Percentiles rank a stretch among this genome's conserved stretches.
These are phyloP conservation scores for Rhododendron vialii DNA, from an alignment of 148 eudicot species.

Conservation along the genomic window DNA sequence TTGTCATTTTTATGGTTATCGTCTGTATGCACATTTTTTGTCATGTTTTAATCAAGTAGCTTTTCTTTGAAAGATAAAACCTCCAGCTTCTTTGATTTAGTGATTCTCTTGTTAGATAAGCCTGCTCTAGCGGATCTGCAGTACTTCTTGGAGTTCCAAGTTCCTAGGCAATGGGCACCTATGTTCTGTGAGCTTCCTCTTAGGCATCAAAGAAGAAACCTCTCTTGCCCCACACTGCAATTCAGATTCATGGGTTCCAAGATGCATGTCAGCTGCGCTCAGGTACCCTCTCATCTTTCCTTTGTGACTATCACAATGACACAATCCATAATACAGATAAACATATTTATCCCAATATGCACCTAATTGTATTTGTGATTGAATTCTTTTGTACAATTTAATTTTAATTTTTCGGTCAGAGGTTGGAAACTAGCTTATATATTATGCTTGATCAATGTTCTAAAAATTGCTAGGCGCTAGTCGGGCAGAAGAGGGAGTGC, in stretches of 20 bases:
- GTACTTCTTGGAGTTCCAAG: slow-evolving; percentile 92
- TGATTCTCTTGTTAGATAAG: slow-evolving; percentile 50
- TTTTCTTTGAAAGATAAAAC: not conserved
- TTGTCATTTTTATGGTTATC: not conserved
- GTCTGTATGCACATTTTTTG: not conserved
- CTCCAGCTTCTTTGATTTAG: not conserved
- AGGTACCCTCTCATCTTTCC: slow-evolving; percentile 38
- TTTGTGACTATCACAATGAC: not conserved
- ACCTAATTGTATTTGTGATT: not conserved
- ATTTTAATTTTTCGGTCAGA: not conserved
- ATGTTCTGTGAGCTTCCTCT: slow-evolving; percentile 91
- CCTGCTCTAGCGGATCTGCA: slow-evolving; percentile 77
- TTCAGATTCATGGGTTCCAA: slow-evolving; percentile 77
- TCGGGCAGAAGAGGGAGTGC: not conserved
- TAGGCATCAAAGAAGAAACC: slow-evolving; percentile 67
- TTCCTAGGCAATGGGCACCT: slow-evolving; percentile 97
- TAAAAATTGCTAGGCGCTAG: not conserved
- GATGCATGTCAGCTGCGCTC: slow-evolving; percentile 63
- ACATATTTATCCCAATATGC: not conserved
- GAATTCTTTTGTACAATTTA: not conserved
- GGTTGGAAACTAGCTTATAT: not conserved
- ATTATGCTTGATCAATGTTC: not conserved
- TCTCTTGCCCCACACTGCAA: slow-evolving; percentile 59
- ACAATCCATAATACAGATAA: not conserved
- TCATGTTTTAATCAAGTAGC: not conserved